A percentile compares a stretch with the other conserved stretches of the same genome.
Conservation (phyloP, 106 monocot species). For the Dioscorea alata region DNA sequence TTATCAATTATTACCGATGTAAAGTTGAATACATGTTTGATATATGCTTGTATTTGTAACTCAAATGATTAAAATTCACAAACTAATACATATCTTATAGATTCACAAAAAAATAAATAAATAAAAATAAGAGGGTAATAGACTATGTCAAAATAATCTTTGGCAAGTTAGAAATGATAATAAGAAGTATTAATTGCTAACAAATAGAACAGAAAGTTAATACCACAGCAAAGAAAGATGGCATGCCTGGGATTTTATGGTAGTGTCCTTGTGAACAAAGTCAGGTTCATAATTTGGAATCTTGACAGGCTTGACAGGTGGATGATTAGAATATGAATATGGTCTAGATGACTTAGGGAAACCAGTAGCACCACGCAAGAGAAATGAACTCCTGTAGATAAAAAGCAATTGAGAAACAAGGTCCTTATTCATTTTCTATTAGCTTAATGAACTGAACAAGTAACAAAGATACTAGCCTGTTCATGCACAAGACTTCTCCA, state of each 20-base stretch:
- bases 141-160: no score
- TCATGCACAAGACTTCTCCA: constrained; percentile 93
- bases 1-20: no score
- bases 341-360: constrained; percentile 69
- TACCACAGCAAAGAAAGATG: neutral
- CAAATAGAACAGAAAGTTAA: no score
- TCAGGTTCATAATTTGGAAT: constrained; percentile 63
- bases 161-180: neutral
- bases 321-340: constrained; percentile 79
- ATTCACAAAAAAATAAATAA: no score
- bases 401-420: no score
- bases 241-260: constrained; percentile 65
- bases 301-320: constrained; percentile 30
- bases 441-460: neutral
- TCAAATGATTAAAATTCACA: no score
- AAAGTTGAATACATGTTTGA: no score
- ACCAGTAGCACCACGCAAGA: constrained; percentile 85
- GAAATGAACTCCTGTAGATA: constrained; percentile 67
- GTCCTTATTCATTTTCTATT: no score
- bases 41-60: no score
- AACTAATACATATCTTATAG: no score
- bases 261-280: constrained; percentile 63
- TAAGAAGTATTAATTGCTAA: no score
- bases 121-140: no score
- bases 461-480: constrained; percentile 36